Evolutionary conservation across 140 eudicot genomes (phyloP).

Genomic region (Oenanthe javanica): DNA sequence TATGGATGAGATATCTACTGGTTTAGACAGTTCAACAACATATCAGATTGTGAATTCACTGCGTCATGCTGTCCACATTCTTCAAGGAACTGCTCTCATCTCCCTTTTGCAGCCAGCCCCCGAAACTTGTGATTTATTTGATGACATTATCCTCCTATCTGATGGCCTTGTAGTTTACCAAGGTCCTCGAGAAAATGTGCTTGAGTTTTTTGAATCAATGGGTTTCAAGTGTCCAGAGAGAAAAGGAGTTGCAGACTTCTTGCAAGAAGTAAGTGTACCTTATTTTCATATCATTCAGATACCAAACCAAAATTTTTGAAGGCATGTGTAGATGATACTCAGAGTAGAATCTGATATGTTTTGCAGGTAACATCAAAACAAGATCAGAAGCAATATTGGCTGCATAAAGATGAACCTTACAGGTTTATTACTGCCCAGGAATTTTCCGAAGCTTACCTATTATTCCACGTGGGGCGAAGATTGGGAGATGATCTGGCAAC

Average conservation of each 20-base stretch:
- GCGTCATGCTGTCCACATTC: slow-evolving; percentile 50
- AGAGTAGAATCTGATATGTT: neutral
- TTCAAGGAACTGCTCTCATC: slow-evolving; percentile 60
- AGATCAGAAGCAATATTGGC: slow-evolving; percentile 74
- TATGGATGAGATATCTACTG: slow-evolving; percentile 93
- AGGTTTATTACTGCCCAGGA: slow-evolving; percentile 50
- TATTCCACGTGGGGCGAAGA: slow-evolving; percentile 50
- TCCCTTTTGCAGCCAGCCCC: slow-evolving; percentile 92
- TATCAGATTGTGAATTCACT: slow-evolving; percentile 63
- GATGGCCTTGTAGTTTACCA: slow-evolving; percentile 73
- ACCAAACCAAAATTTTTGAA: neutral
- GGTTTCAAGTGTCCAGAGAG: slow-evolving; percentile 82
- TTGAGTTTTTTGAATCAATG: slow-evolving; percentile 62
- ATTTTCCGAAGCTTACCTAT: slow-evolving; percentile 59
- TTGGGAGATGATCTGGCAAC: slow-evolving; percentile 29
- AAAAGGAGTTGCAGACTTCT: slow-evolving; percentile 76
- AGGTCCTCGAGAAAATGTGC: slow-evolving; percentile 76
- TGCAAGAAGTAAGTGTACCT: slow-evolving; percentile 69
- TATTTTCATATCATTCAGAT: neutral
- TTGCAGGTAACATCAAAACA: slow-evolving; percentile 75
- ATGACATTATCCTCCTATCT: slow-evolving; percentile 64
- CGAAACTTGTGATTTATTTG: slow-evolving; percentile 71
- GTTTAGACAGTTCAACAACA: slow-evolving; percentile 86
- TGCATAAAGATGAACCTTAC: slow-evolving; percentile 45
- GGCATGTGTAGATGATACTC: neutral